Conservation (phyloP, 805 yeast species). For the Saccharomycopsis amapae region DNA sequence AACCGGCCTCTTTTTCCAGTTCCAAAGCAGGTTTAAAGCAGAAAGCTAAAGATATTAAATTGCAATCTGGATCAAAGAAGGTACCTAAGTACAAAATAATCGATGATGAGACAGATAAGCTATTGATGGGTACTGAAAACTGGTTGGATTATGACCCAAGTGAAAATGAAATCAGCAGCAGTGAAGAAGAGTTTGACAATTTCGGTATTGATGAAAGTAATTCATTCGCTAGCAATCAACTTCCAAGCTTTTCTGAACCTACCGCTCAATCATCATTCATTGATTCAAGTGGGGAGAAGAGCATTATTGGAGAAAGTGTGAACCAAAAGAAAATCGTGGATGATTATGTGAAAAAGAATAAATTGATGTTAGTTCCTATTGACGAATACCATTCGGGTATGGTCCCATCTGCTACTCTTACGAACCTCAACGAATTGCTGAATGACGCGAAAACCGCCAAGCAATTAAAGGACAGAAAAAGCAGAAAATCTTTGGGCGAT, state of each 20-base stretch:
- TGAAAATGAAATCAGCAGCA: background rate
- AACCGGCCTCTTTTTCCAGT: background rate
- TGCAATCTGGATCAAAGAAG: conserved; percentile 4
- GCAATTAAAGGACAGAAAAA: conserved; percentile 9
- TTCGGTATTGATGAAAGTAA: conserved; percentile 11
- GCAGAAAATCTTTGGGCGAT: conserved; percentile 19
- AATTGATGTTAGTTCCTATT: conserved; percentile 13
- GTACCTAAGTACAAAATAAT: conserved; percentile 5
- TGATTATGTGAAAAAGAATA: conserved; percentile 15
- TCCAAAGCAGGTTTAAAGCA: background rate
- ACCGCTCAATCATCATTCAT: background rate
- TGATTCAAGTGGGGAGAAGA: background rate
- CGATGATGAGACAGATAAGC: conserved; percentile 19
- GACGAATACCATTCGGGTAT: conserved; percentile 7
- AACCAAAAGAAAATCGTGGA: conserved; percentile 15
- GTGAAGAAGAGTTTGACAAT: conserved; percentile 10
- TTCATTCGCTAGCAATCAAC: background rate
- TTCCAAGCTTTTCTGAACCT: conserved; percentile 1
- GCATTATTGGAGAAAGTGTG: background rate
- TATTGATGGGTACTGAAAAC: conserved; percentile 18
- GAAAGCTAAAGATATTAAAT: conserved; percentile 6
- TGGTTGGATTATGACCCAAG: conserved; percentile 17
- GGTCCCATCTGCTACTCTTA: conserved; percentile 8
- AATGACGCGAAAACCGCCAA: background rate
- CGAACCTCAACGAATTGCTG: conserved; percentile 2